phyloP scores from a whole-genome alignment of 169 alveolate species.

The Plasmodium chabaudi region DNA sequence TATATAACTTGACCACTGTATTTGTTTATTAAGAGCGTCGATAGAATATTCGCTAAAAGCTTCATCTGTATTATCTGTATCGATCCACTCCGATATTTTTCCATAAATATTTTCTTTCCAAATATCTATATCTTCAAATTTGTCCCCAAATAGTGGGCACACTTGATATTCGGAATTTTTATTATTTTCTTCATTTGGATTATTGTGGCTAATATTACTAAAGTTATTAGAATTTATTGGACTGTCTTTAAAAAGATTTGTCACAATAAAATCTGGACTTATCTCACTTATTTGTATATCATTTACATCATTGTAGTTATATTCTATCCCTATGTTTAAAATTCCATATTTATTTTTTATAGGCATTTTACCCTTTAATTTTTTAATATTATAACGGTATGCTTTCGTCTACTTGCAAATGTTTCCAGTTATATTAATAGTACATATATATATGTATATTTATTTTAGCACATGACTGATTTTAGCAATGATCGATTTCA shows the following conservation, averaged over 20 bases:
- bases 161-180: conserved; percentile 21
- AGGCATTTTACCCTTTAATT: conserved; percentile 34
- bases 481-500: too few relatives aligned
- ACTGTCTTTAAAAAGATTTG: conserved; percentile 28
- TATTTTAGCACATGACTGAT: too few relatives aligned
- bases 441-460: too few relatives aligned
- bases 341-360: conserved; percentile 62
- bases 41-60: conserved; percentile 17
- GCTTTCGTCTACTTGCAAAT: too few relatives aligned
- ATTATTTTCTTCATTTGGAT: not conserved
- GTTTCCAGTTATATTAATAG: too few relatives aligned
- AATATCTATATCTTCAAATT: conserved; percentile 48
- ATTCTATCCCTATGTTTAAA: conserved; percentile 61
- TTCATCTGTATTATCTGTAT: conserved; percentile 41
- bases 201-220: not conserved
- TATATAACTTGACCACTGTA: conserved; percentile 73
- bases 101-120: conserved; percentile 68
- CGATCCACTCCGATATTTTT: conserved; percentile 55
- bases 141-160: conserved; percentile 56
- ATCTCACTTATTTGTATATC: conserved; percentile 6
- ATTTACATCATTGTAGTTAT: conserved; percentile 18
- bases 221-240: too few relatives aligned
- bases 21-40: conserved; percentile 71
- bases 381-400: too few relatives aligned
- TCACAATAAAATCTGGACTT: conserved; percentile 43